Evolutionary conservation across 2,329 filamentous ascomycete genomes (phyloP).

Genomic region (Ophiostoma novo-ulmi): DNA sequence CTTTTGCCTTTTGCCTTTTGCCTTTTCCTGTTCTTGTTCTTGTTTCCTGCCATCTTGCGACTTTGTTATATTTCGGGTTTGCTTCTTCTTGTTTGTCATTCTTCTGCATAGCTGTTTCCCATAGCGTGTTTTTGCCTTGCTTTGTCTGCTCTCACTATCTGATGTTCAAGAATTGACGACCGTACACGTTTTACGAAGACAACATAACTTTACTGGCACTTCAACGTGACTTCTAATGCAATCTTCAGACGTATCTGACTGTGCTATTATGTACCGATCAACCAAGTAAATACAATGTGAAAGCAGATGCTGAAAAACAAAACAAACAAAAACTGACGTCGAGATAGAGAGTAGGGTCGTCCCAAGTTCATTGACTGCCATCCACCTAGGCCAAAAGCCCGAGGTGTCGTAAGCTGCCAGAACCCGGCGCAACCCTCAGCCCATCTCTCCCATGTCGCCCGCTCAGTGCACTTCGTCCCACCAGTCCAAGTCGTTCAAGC

Average conservation of each 20-base stretch:
- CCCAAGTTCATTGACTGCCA: neutral
- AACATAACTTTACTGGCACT: neutral
- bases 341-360: neutral
- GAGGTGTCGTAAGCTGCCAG: neutral
- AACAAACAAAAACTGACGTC: neutral
- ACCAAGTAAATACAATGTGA: neutral
- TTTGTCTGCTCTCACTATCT: neutral
- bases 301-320: neutral
- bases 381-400: neutral
- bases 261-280: neutral
- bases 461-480: neutral
- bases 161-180: slow-evolving; percentile 14
- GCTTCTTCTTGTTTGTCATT: neutral
- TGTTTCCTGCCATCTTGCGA: neutral
- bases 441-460: neutral
- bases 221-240: neutral
- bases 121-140: neutral
- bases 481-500: neutral
- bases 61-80: neutral
- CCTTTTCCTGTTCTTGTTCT: neutral
- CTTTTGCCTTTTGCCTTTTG: slow-evolving; percentile 12
- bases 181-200: slow-evolving; percentile 11
- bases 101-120: slow-evolving; percentile 12
- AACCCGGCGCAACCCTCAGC: neutral
- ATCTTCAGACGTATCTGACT: neutral